Evolutionary conservation across 78 protist species (phyloP), one percentile per base, ranked within the genome.

Genomic region (Trichosphaerium sp.): DNA sequence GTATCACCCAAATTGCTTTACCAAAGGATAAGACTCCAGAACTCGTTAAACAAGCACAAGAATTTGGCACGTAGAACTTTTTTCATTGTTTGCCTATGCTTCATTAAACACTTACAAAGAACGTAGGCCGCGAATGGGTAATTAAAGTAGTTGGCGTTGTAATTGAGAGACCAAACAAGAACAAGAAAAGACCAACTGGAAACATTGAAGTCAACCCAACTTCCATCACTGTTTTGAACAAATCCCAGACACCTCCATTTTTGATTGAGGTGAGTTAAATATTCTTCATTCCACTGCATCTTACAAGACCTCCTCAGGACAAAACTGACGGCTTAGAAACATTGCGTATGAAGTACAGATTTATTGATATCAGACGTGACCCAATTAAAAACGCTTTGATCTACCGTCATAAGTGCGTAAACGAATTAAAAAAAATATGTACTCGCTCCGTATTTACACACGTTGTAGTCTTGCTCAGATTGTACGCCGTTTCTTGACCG

Each of bases 331-430:
- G 28, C 59, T 6, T 61, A 15, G 85, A 79, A 11, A 78, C 66
- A n/a, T n/a, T 72, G 18, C 71, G 88, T 26, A 65, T 88, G 49
- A 71, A 49, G 32, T 44, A 83, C 52, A 34, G 93, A 7, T 83
- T 80, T 52, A 66, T 88, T 3, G 88, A 79, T 68, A 55, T 88
- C 60, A 59, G 93, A 12, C 69, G 87, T 2, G 74, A n/a, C n/a
- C n/a, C n/a, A n/a, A n/a, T n/a, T n/a, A n/a, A n/a, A n/a, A n/a
- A n/a, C n/a, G n/a, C n/a, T n/a, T n/a, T n/a, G n/a, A n/a, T n/a
- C n/a, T n/a, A n/a, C n/a, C n/a, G n/a, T n/a, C n/a, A n/a, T n/a
- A n/a, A n/a, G n/a, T n/a, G n/a, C n/a, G n/a, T 71, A 21, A 8
- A 25, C 4, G 68, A 76, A 40, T 82, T 69, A n/a, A 3, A 11